Percentiles rank a stretch among this genome's conserved stretches.
Evolutionary conservation across 257 asterid species (phyloP).

Genomic region (Perilla frutescens): DNA sequence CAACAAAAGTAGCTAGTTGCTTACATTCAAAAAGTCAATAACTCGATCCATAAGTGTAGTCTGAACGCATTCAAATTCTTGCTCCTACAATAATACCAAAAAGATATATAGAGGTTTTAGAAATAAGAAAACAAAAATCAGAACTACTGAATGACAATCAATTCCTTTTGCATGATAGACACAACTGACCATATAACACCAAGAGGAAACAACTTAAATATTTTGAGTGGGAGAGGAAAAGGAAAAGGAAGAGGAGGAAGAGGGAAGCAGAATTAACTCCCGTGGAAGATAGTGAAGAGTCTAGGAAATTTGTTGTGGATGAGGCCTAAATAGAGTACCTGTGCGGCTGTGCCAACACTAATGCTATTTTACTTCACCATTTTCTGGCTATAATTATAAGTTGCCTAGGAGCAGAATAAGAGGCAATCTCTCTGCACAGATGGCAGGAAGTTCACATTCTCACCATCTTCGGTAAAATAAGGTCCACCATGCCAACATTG

Average conservation of each 20-base stretch:
- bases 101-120: slow-evolving; percentile 15
- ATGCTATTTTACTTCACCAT: no score
- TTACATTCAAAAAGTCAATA: slow-evolving; percentile 76
- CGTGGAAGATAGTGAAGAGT: no score
- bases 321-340: no score
- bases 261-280: no score
- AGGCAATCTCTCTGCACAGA: no score
- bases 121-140: slow-evolving; percentile 23
- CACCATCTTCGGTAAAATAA: no score
- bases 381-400: no score
- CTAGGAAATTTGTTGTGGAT: no score
- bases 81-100: slow-evolving; percentile 52
- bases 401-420: no score
- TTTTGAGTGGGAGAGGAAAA: neutral
- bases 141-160: slow-evolving; percentile 17
- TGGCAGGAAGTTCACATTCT: neutral
- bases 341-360: no score
- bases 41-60: slow-evolving; percentile 87
- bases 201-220: neutral
- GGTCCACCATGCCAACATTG: no score
- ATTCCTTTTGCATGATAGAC: neutral
- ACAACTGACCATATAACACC: slow-evolving; percentile 6
- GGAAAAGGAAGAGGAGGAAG: no score
- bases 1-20: slow-evolving; percentile 37
- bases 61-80: slow-evolving; percentile 84